Evolutionary conservation across 805 yeast genomes (phyloP), one percentile per base, ranked within the genome.

Genomic region (Zygoascus flipseniorum): DNA sequence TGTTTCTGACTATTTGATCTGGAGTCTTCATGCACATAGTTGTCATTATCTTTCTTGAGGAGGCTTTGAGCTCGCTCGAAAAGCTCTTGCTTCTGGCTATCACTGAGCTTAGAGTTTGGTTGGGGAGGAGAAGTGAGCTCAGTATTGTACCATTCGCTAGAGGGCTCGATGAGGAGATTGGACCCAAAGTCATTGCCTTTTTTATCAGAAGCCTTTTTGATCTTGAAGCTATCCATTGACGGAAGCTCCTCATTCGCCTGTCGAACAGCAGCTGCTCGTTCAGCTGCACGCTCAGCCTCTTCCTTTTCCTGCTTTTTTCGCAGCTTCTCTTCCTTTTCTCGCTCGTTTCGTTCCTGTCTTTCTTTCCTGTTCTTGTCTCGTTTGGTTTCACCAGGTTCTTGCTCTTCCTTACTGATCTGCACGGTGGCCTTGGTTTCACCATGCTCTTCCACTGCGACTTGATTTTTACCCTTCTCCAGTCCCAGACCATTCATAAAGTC

Each of bases 1-100:
- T 87, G 85, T 66, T 81, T 83, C 72, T 86, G 97, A 5, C 95
- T 86, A 42, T 85, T 81, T 53, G 83, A 79, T 58, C 82, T 82
- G 52, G 86, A 79, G 65, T 84, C 84, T 65, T 85, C 95, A 56
- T 82, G 83, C 56, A 80, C 76, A 66, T 86, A 92, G 0, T 75
- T 63, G 54, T 78, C 76, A 67, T 88, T 89, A 55, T 93, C 98
- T 16, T 72, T 70, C 52, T 85, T 85, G 23, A 88, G 72, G 18
- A 83, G 72, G 43, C 72, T 73, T 61, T 83, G 76, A 41, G 95
- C 97, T 64, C 82, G 79, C 55, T 79, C 80, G 53, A 74, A 75
- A 48, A 90, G 73, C 57, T 77, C 74, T 20, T 80, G 83, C 49
- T 85, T 72, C 55, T 82, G 85, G 31, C 69, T 62, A 62, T 72